Percentiles rank a stretch among this genome's conserved stretches.
These are phyloP conservation scores for Coelastrella sp. DNA, from an alignment of 139 green algal genomes.

Conservation along the genomic window DNA sequence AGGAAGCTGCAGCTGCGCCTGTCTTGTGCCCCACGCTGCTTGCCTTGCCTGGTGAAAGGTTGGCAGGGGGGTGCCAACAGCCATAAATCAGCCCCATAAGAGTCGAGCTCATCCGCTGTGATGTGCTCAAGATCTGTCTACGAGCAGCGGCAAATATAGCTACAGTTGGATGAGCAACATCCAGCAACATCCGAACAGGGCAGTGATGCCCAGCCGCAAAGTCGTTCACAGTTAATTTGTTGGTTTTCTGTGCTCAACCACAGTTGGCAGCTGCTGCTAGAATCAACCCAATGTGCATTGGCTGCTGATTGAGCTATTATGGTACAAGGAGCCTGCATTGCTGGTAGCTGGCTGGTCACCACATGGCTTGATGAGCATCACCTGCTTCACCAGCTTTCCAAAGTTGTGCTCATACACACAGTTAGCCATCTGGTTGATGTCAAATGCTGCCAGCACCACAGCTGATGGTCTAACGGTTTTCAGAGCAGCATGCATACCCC, in stretches of 20 bases:
- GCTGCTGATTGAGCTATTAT: no score
- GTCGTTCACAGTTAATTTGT: no score
- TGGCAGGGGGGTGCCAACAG: constrained; percentile 86
- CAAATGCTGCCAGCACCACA: constrained; percentile 71
- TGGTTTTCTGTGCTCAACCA: neutral
- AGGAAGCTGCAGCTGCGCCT: constrained; percentile 65
- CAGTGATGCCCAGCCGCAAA: neutral
- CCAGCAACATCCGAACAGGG: neutral
- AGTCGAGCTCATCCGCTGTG: constrained; percentile 55
- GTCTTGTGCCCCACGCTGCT: constrained; percentile 62
- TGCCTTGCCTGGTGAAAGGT: constrained; percentile 84
- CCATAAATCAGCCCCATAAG: constrained; percentile 70
- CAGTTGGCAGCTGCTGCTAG: neutral
- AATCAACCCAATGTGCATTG: neutral
- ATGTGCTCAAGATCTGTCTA: constrained; percentile 72
- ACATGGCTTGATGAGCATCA: neutral
- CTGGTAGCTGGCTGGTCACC: neutral
- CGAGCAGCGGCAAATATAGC: constrained; percentile 6
- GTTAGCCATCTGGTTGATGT: constrained; percentile 83
- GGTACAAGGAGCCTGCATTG: no score
- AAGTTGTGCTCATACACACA: constrained; percentile 80
- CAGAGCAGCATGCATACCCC: constrained; percentile 72
- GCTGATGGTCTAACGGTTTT: neutral
- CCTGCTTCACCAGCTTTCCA: constrained; percentile 54
- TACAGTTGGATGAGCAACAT: neutral